phyloP scores from a whole-genome alignment of 2,329 filamentous ascomycete species.

The Macrophomina pseudophaseolina region DNA sequence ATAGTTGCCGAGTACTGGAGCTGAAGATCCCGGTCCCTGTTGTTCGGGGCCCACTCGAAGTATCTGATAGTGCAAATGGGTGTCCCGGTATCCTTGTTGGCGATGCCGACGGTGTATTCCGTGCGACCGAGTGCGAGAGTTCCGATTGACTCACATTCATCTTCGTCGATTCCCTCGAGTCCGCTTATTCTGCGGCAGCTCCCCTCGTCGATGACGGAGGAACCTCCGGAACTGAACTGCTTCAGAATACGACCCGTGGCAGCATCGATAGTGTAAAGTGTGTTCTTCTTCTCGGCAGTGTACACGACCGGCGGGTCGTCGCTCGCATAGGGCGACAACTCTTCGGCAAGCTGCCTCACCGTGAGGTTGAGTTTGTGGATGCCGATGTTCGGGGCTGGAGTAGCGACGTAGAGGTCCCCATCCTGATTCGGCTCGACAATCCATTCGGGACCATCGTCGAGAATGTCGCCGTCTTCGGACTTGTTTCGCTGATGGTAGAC shows the following conservation, averaged over 20 bases:
- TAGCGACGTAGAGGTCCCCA: constrained; percentile 85
- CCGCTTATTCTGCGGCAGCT: constrained; percentile 61
- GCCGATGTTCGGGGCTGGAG: constrained; percentile 66
- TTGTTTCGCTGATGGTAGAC: constrained; percentile 70
- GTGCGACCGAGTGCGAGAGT: constrained; percentile 84
- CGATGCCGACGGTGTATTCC: constrained; percentile 88
- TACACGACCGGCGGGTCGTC: constrained; percentile 80
- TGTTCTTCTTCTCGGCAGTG: constrained; percentile 88
- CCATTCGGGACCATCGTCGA: constrained; percentile 88
- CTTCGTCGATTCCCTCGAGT: constrained; percentile 63
- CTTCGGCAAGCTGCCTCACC: constrained; percentile 87
- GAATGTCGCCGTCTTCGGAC: constrained; percentile 30
- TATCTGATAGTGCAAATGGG: constrained; percentile 89
- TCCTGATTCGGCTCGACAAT: constrained; percentile 91
- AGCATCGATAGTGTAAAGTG: constrained; percentile 87
- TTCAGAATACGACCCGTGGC: constrained; percentile 81
- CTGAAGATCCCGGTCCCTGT: constrained; percentile 83
- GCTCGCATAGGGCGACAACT: constrained; percentile 76
- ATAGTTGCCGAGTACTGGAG: constrained; percentile 79
- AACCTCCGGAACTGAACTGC: constrained; percentile 78
- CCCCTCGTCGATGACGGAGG: constrained; percentile 70
- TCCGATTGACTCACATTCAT: constrained; percentile 77
- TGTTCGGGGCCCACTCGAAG: constrained; percentile 94
- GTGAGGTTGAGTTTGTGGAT: constrained; percentile 72
- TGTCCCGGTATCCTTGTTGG: constrained; percentile 72